phyloP scores from a whole-genome alignment of 176 grass and related monocot genomes.

The Stipa capillata region DNA sequence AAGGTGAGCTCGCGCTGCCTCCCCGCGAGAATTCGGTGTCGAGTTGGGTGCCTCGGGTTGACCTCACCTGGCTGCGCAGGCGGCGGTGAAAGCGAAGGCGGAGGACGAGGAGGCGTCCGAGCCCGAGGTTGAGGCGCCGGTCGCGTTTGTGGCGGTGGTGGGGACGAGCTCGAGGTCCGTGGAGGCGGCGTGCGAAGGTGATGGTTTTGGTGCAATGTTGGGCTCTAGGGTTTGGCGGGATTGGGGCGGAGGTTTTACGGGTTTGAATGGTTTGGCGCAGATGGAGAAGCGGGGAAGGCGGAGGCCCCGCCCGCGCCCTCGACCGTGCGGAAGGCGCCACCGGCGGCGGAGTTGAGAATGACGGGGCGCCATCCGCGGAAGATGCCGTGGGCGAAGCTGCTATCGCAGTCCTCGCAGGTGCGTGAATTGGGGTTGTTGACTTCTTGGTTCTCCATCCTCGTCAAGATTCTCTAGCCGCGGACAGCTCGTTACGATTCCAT shows the following conservation, averaged over 20 bases:
- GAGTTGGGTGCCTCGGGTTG: not conserved
- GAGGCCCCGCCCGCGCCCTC: too few relatives aligned
- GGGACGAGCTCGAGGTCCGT: not conserved
- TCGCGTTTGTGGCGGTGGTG: not conserved
- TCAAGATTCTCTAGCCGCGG: slow-evolving; percentile 11
- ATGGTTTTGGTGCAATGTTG: too few relatives aligned
- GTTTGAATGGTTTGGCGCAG: too few relatives aligned
- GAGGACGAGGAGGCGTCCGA: not conserved
- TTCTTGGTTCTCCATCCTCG: not conserved
- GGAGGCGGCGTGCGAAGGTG: not conserved
- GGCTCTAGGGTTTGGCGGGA: too few relatives aligned
- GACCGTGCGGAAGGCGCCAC: not conserved
- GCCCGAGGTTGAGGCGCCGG: not conserved
- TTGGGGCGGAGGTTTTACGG: too few relatives aligned
- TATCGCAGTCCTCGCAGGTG: slow-evolving; percentile 48
- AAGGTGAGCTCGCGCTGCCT: not conserved
- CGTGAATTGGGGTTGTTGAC: not conserved
- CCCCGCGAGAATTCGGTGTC: not conserved
- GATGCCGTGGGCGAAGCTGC: slow-evolving; percentile 58
- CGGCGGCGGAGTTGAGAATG: too few relatives aligned
- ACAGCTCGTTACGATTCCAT: not conserved
- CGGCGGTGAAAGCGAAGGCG: not conserved
- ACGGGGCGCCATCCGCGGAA: too few relatives aligned
- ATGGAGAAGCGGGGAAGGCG: not conserved
- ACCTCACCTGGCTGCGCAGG: slow-evolving; percentile 3